Conservation (phyloP, 352 stramenopile species). For the Phytophthora aleatoria region DNA sequence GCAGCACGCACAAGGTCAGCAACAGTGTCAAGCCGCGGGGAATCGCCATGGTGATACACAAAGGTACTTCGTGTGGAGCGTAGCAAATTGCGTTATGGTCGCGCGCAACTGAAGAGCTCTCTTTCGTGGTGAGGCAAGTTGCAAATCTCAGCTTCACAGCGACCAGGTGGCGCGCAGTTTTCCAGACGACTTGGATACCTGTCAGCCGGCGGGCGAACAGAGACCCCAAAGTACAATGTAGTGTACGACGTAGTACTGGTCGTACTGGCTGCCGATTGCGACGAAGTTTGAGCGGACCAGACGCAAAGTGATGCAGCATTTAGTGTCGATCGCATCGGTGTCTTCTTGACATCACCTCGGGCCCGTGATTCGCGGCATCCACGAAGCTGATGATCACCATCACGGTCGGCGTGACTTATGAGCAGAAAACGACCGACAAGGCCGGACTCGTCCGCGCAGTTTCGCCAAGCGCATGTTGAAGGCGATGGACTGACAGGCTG, state of each 20-base stretch:
- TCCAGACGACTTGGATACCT: slow-evolving; percentile 27
- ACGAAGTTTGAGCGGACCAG: background rate
- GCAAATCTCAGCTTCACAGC: slow-evolving; percentile 24
- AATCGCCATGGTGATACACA: slow-evolving; percentile 14
- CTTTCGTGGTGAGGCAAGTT: slow-evolving; percentile 15
- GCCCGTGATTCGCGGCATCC: background rate
- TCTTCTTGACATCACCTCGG: slow-evolving; percentile 6
- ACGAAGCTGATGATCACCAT: background rate
- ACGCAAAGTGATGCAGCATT: background rate
- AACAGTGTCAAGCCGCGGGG: slow-evolving; percentile 17
- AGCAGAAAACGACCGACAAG: slow-evolving; percentile 20
- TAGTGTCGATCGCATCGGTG: background rate
- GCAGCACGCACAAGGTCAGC: slow-evolving; percentile 10
- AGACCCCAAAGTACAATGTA: background rate
- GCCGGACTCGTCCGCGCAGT: slow-evolving; percentile 11
- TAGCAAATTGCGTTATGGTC: slow-evolving; percentile 27
- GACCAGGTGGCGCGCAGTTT: slow-evolving; percentile 30
- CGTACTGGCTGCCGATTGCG: background rate
- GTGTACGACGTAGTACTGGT: background rate
- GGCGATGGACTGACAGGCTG: background rate
- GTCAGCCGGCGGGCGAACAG: slow-evolving; percentile 14
- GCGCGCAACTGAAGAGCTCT: background rate
- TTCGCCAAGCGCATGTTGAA: slow-evolving; percentile 20
- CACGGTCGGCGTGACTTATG: slow-evolving; percentile 3
- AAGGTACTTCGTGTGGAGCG: slow-evolving; percentile 8